Conservation (phyloP, 176 grass and related monocot species). For the Ananas comosus region DNA sequence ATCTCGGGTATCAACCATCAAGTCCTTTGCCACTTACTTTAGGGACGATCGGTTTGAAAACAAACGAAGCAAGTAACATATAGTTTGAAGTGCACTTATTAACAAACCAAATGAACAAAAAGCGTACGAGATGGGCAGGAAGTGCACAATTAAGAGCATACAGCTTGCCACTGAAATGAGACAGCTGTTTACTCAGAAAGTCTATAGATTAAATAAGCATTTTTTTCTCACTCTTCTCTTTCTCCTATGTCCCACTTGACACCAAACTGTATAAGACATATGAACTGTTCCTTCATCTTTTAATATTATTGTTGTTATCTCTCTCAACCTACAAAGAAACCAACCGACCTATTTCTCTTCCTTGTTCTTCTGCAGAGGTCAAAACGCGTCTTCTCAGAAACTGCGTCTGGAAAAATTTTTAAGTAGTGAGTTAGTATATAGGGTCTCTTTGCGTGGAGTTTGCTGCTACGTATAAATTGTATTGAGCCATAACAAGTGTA, state of each 20-base stretch:
- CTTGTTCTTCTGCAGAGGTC: background rate
- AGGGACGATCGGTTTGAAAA: no score
- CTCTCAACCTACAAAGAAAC: background rate
- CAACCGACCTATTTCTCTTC: background rate
- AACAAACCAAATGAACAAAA: no score
- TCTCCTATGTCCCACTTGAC: background rate
- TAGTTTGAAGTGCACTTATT: no score
- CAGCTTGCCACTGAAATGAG: background rate
- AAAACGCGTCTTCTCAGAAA: constrained; percentile 4
- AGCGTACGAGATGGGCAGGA: no score
- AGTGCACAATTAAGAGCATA: background rate
- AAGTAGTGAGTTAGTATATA: no score
- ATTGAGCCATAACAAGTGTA: no score
- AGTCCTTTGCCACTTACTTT: no score
- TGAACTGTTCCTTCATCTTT: background rate
- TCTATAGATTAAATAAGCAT: background rate
- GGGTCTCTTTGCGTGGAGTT: no score
- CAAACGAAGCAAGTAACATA: no score
- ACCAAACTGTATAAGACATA: background rate
- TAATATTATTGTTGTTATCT: background rate
- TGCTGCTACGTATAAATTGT: no score
- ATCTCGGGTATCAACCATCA: no score
- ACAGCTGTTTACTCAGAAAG: background rate
- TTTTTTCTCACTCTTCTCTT: background rate
- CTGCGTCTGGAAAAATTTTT: background rate